Base-by-base conservation (phyloP, 768 basidiomycete species). In the Tremella mesenterica region DNA sequence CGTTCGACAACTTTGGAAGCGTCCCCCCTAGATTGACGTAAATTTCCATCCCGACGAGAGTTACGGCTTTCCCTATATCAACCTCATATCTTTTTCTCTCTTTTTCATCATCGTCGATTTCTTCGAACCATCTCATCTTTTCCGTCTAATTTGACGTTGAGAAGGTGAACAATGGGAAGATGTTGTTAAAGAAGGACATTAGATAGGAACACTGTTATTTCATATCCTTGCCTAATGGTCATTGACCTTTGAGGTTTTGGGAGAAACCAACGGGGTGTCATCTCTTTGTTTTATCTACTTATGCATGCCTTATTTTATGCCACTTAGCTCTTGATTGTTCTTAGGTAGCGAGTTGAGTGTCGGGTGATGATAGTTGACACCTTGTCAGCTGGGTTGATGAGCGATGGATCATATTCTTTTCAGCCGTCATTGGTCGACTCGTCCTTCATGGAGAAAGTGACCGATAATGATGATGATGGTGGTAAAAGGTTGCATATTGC, bases 201-300 rank as follows among this genome's bases (percentile, higher is more conserved):
- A 10, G 36, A 18, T 20, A 47, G 30, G 53, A 57, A 48, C 53
- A 48, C 67, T 63, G 67, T 69, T 69, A 69, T 69, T 69, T 69
- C 67, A 69, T 69, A 66, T 69, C 65, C 67, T 66, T 69, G 61
- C 65, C 52, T 69, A 65, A 63, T 20, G 64, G 57, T 59, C 55
- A 56, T 66, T 64, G 53, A 59, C 59, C 65, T 33, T 58, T 69
- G 62, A 63, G 59, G 65, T 58, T 57, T 69, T 69, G 62, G 67
- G 67, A 63, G 61, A 69, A 69, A 69, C 67, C 67, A 69, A 69
- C 67, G 67, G 67, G 60, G 48, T 63, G 62, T 66, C 67, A 69
- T 62, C 30, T 41, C 45, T n/a, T 49, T 34, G 23, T 31, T 56
- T 18, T 53, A 29, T 29, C 4, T n/a, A 5, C 25, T 23, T 28